These are phyloP conservation scores for Nemania serpens DNA, from an alignment of 2,329 filamentous ascomycete genomes.

Conservation along the genomic window DNA sequence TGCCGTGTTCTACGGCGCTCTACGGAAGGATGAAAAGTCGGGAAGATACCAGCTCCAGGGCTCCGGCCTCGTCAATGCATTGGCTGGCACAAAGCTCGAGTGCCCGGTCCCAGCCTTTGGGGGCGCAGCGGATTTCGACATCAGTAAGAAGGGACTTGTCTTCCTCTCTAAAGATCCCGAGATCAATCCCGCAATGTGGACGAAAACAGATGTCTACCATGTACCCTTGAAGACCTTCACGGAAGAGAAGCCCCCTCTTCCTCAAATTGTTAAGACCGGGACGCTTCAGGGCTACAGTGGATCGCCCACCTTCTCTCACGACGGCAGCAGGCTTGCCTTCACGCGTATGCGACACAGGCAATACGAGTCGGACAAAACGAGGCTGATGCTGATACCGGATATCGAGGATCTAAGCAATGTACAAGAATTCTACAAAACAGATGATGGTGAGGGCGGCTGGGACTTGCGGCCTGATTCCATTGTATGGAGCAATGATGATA, in stretches of 20 bases:
- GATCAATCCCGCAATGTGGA: conserved; percentile 73
- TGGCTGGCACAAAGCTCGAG: conserved; percentile 63
- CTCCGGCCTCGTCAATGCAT: conserved; percentile 63
- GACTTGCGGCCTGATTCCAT: conserved; percentile 62
- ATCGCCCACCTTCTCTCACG: conserved; percentile 73
- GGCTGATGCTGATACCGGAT: conserved; percentile 67
- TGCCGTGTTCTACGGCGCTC: conserved; percentile 55
- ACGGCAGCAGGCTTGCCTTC: conserved; percentile 74
- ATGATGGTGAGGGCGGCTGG: conserved; percentile 67
- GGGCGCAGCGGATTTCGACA: conserved; percentile 78
- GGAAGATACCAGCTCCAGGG: conserved; percentile 47
- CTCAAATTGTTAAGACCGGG: conserved; percentile 60
- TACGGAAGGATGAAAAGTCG: conserved; percentile 44
- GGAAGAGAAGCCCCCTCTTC: conserved; percentile 54
- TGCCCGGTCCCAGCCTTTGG: conserved; percentile 80
- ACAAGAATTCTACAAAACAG: conserved; percentile 64
- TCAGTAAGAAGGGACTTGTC: conserved; percentile 66
- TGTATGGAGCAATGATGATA: conserved; percentile 62
- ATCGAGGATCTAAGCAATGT: conserved; percentile 61
- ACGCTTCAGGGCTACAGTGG: conserved; percentile 67
- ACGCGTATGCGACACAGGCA: conserved; percentile 75
- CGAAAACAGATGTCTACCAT: conserved; percentile 81
- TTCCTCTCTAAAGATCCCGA: conserved; percentile 78
- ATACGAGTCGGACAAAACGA: conserved; percentile 82
- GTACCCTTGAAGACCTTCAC: conserved; percentile 67